Evolutionary conservation across 208 protist genomes (phyloP).

Genomic region (Trichomonas gallinae): DNA sequence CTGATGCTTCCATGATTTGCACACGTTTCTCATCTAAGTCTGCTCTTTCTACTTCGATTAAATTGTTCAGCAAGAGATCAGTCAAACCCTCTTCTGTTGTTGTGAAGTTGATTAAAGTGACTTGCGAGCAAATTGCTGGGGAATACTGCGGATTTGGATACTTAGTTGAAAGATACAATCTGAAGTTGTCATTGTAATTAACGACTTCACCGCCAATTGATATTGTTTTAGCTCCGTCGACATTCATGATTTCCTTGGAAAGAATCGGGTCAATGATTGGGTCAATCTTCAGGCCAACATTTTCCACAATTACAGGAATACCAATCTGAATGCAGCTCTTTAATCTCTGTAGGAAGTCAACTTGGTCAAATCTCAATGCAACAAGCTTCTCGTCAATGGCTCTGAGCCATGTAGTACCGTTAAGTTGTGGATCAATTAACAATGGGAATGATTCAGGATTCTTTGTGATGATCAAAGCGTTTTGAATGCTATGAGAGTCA

Average conservation of each 20-base stretch:
- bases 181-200: constrained; percentile 69
- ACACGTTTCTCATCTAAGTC: constrained; percentile 83
- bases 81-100: constrained; percentile 89
- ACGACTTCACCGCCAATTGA: background rate
- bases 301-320: constrained; percentile 68
- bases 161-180: constrained; percentile 91
- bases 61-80: constrained; percentile 87
- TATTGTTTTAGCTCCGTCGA: constrained; percentile 50
- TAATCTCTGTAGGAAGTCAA: constrained; percentile 57
- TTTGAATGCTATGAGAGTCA: constrained; percentile 83
- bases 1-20: constrained; percentile 79
- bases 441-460: constrained; percentile 81
- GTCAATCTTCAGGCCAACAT: constrained; percentile 80
- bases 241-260: constrained; percentile 69
- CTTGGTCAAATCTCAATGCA: constrained; percentile 62
- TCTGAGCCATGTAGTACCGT: constrained; percentile 86
- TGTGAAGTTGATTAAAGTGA: constrained; percentile 96
- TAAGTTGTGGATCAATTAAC: constrained; percentile 91
- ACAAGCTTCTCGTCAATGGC: constrained; percentile 70
- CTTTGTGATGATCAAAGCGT: constrained; percentile 70
- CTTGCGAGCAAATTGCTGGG: constrained; percentile 88
- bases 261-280: constrained; percentile 88
- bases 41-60: constrained; percentile 84
- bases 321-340: constrained; percentile 51
- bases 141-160: constrained; percentile 90